A percentile compares a stretch with the other conserved stretches of the same genome.
These are phyloP conservation scores for Chalaropsis ovoidea DNA, from an alignment of 2,329 filamentous ascomycete genomes.

Conservation along the genomic window DNA sequence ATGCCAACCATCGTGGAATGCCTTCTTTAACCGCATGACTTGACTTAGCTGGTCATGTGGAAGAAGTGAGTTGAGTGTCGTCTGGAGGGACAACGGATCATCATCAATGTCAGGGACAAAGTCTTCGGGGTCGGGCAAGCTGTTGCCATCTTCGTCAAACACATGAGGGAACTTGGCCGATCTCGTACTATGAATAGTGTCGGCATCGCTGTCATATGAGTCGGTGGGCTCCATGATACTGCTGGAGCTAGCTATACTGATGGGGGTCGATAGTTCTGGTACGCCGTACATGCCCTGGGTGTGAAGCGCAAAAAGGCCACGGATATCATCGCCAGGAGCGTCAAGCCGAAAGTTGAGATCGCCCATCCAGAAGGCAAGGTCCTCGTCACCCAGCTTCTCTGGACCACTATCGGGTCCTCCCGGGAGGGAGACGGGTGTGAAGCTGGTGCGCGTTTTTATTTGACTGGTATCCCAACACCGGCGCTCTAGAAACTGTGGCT, in stretches of 20 bases:
- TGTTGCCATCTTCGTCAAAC: conserved; percentile 16
- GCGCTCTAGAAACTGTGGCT: conserved; percentile 65
- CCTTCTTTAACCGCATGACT: conserved; percentile 63
- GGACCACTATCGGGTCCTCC: conserved; percentile 56
- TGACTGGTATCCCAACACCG: conserved; percentile 84
- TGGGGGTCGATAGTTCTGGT: conserved; percentile 27
- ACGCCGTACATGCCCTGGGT: conserved; percentile 65
- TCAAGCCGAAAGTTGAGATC: conserved; percentile 92
- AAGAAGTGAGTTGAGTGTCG: conserved; percentile 75
- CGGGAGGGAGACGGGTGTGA: conserved; percentile 58
- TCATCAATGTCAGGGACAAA: conserved; percentile 57
- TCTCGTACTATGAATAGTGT: conserved; percentile 22
- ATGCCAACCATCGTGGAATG: conserved; percentile 83
- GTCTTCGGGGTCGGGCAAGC: conserved; percentile 53
- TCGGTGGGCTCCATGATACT: conserved; percentile 25
- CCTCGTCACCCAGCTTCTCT: conserved; percentile 72
- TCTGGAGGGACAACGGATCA: conserved; percentile 78
- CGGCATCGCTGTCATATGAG: conserved; percentile 27
- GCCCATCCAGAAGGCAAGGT: conserved; percentile 92
- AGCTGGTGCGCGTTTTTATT: conserved; percentile 64
- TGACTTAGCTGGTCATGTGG: conserved; percentile 78
- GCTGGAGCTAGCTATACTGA: conserved; percentile 31
- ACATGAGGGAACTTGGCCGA: conserved; percentile 21
- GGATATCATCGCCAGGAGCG: conserved; percentile 80
- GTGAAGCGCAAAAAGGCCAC: conserved; percentile 72